These are phyloP conservation scores for Serendipita sp. DNA, from an alignment of 768 basidiomycete genomes.

Conservation along the genomic window DNA sequence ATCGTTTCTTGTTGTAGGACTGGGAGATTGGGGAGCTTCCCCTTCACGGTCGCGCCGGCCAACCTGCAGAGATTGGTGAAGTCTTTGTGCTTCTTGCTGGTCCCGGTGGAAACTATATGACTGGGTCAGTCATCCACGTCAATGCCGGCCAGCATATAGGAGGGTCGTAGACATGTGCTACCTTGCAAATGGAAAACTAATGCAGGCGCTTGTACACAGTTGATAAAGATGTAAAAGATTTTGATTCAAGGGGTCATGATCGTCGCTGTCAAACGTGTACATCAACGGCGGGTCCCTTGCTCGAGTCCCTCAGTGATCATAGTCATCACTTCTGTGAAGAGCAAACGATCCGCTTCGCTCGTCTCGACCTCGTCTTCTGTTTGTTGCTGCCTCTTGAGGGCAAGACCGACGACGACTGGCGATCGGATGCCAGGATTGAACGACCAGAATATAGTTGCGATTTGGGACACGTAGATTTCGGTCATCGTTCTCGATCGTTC, in stretches of 20 bases:
- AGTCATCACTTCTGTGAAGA: too few relatives aligned
- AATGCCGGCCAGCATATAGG: background rate
- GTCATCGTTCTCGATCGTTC: constrained; percentile 56
- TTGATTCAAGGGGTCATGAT: too few relatives aligned
- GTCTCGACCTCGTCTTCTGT: too few relatives aligned
- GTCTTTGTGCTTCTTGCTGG: background rate
- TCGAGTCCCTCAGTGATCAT: too few relatives aligned
- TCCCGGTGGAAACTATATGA: constrained; percentile 3
- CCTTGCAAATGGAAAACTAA: background rate
- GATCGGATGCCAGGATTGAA: constrained; percentile 26
- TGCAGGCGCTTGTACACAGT: background rate
- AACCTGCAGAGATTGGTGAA: constrained; percentile 5
- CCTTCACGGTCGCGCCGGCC: background rate
- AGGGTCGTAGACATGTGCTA: background rate
- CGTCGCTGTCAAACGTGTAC: too few relatives aligned
- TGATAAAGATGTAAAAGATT: background rate
- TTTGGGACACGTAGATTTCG: constrained; percentile 71
- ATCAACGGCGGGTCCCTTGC: too few relatives aligned
- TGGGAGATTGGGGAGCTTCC: background rate
- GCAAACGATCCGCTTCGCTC: too few relatives aligned
- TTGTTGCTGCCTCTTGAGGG: constrained; percentile 25
- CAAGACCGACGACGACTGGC: constrained; percentile 61
- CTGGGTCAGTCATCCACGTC: constrained; percentile 3
- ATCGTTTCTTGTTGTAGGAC: background rate
- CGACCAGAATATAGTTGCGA: constrained; percentile 71